Evolutionary conservation across 371 early-diverging fungal species (phyloP).

Genomic region (Capniomyces stellatus): DNA sequence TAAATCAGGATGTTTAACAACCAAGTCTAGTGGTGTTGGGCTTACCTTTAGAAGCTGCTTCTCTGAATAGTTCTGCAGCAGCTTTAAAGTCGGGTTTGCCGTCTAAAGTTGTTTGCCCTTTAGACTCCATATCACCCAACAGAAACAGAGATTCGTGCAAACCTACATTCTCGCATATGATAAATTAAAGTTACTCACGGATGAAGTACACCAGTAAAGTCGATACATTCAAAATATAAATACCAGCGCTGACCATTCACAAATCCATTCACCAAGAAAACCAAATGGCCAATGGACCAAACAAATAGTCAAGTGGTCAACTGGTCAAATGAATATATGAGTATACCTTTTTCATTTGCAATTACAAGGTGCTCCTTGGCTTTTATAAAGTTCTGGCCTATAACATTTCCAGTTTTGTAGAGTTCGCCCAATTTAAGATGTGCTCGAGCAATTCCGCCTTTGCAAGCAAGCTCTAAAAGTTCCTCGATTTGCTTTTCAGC

Average conservation of each 20-base stretch:
- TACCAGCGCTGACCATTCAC: no score
- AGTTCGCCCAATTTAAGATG: constrained; percentile 8
- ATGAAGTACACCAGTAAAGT: no score
- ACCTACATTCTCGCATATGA: constrained; percentile 1
- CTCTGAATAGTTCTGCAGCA: constrained; percentile 11
- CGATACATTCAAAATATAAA: no score
- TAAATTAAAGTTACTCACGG: not conserved
- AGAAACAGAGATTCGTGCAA: constrained; percentile 8
- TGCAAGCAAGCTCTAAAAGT: not conserved
- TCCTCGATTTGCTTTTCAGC: not conserved
- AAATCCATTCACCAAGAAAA: no score
- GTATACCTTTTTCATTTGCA: not conserved
- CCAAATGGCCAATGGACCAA: no score
- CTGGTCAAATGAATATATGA: no score
- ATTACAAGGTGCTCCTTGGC: constrained; percentile 9
- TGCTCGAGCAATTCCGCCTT: not conserved
- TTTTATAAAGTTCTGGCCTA: not conserved
- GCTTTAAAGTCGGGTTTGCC: constrained; percentile 5
- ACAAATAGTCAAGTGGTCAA: no score
- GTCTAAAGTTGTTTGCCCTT: constrained; percentile 5
- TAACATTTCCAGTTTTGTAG: constrained; percentile 6
- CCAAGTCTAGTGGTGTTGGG: no score
- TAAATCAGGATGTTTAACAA: no score
- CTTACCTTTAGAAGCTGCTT: constrained; percentile 12
- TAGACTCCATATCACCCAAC: constrained; percentile 12